A percentile compares a stretch with the other conserved stretches of the same genome.
Evolutionary conservation across 1,284 basidiomycete species (phyloP).

Genomic region (Rhodotorula mucilaginosa): DNA sequence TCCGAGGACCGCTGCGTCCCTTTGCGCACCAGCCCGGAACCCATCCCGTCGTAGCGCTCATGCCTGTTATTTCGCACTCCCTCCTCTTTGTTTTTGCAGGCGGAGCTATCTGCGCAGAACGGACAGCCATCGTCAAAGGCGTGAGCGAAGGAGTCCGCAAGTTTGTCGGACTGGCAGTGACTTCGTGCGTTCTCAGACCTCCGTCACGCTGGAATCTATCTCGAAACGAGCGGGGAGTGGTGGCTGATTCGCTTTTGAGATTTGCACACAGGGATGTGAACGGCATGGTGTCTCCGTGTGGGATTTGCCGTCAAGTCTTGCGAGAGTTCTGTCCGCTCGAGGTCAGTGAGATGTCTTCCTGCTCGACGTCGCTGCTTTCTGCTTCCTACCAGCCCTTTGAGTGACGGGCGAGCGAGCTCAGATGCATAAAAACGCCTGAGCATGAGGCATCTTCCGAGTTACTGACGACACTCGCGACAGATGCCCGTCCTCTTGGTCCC

Average conservation of each 20-base stretch:
- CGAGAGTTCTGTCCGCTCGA: constrained; percentile 75
- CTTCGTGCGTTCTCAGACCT: constrained; percentile 8
- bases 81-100: constrained; percentile 41
- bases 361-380: no score
- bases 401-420: no score
- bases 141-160: constrained; percentile 62
- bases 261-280: constrained; percentile 59
- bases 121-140: constrained; percentile 79
- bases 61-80: no score
- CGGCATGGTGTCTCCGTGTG: constrained; percentile 72
- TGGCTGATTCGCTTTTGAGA: no score
- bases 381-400: no score
- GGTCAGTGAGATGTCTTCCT: constrained; percentile 6
- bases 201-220: not conserved
- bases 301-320: constrained; percentile 85
- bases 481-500: constrained; percentile 36
- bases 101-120: constrained; percentile 73
- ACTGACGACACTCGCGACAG: not conserved
- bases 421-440: no score
- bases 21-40: no score
- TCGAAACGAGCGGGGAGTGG: no score
- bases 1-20: no score
- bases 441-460: no score
- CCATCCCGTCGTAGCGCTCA: no score
- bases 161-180: constrained; percentile 69